Evolutionary conservation across 441 rosid genomes (phyloP).

Genomic region (Eruca vesicaria): DNA sequence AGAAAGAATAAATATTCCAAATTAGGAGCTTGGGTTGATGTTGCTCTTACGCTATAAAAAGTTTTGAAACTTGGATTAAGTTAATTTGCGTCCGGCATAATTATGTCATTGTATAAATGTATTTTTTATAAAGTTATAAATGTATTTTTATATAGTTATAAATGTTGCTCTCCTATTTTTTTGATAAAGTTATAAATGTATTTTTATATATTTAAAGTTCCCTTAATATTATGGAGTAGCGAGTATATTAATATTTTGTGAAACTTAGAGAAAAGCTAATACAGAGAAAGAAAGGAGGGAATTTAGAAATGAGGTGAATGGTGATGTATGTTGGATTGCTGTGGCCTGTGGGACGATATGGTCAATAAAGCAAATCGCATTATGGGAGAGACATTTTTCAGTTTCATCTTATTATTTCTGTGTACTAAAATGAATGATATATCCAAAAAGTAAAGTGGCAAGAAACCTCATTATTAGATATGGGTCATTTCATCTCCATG

Average conservation of each 20-base stretch:
- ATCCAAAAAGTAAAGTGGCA: conserved; percentile 39
- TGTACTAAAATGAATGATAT: conserved; percentile 43
- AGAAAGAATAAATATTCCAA: no score
- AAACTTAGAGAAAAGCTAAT: conserved; percentile 43
- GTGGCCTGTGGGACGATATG: conserved; percentile 31
- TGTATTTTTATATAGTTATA: no score
- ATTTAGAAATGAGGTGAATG: conserved; percentile 37
- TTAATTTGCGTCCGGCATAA: no score
- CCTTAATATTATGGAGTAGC: no score
- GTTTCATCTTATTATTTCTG: conserved; percentile 17
- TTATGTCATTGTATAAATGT: no score
- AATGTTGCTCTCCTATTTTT: no score
- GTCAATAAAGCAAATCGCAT: conserved; percentile 42
- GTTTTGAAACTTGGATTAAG: no score
- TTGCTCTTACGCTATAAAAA: no score
- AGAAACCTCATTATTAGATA: conserved; percentile 38
- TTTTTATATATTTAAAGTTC: no score
- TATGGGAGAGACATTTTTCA: conserved; percentile 34
- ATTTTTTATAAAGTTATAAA: no score
- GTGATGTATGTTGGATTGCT: conserved; percentile 52
- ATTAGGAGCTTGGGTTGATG: no score
- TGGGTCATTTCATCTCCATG: conserved; percentile 55
- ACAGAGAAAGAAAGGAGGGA: conserved; percentile 46
- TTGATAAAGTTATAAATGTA: no score
- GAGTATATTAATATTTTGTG: conserved; percentile 43